Percentiles rank a stretch among this genome's conserved stretches.
Evolutionary conservation across 2,329 filamentous ascomycete genomes (phyloP).

Genomic region (Cladophialophora yegresii): DNA sequence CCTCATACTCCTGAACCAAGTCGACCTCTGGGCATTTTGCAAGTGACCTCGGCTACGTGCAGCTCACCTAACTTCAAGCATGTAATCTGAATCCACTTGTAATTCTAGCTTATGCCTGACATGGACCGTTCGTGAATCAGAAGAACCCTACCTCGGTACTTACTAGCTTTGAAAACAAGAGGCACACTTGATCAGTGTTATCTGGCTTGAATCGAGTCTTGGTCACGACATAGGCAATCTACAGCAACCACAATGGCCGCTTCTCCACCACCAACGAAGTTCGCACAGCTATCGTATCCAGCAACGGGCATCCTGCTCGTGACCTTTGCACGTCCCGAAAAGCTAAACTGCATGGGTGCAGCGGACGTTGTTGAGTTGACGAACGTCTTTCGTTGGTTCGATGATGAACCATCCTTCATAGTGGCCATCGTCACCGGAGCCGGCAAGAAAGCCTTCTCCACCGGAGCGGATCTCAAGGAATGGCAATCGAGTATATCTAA

Average conservation of each 20-base stretch:
- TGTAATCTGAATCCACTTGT: neutral
- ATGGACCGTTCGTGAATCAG: neutral
- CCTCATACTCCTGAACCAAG: too few relatives aligned
- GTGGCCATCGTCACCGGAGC: slow-evolving; percentile 48
- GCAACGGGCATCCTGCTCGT: slow-evolving; percentile 50
- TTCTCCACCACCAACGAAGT: slow-evolving; percentile 1
- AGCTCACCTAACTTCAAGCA: neutral
- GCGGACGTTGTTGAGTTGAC: slow-evolving; percentile 46
- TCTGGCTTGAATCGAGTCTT: neutral
- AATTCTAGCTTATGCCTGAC: neutral
- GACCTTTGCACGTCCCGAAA: slow-evolving; percentile 47
- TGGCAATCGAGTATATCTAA: slow-evolving; percentile 35
- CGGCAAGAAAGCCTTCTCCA: slow-evolving; percentile 47
- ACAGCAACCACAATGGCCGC: neutral
- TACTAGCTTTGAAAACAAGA: too few relatives aligned
- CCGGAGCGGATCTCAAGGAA: slow-evolving; percentile 51
- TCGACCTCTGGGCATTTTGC: neutral
- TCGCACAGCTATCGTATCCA: slow-evolving; percentile 44
- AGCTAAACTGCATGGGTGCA: slow-evolving; percentile 48
- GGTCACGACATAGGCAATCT: neutral
- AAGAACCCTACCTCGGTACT: too few relatives aligned
- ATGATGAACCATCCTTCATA: slow-evolving; percentile 45
- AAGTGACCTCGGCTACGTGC: neutral
- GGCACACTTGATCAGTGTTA: neutral
- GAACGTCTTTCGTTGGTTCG: slow-evolving; percentile 49